Percentiles rank a stretch among this genome's conserved stretches.
Conservation (phyloP, 257 asterid genomes). For the Salvia miltiorrhiza region DNA sequence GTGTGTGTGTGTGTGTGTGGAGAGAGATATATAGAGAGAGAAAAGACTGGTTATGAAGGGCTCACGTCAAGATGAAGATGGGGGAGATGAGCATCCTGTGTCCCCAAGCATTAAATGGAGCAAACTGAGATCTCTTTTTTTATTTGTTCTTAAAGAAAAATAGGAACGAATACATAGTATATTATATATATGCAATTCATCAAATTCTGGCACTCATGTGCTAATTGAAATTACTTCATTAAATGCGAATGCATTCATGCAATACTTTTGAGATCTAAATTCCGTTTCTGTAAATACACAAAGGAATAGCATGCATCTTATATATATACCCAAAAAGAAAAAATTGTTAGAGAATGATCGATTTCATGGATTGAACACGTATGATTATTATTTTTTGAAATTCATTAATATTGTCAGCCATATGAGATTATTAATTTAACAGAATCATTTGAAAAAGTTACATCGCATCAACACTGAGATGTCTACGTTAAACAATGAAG, state of each 20-base stretch:
- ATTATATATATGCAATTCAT: neutral
- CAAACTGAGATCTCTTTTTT: neutral
- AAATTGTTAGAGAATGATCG: neutral
- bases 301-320: too few relatives aligned
- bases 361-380: neutral
- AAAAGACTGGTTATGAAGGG: slow-evolving; percentile 19
- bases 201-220: too few relatives aligned
- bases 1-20: neutral
- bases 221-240: too few relatives aligned
- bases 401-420: neutral
- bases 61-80: slow-evolving; percentile 27
- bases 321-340: too few relatives aligned
- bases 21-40: too few relatives aligned
- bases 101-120: slow-evolving; percentile 13
- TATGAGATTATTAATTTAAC: neutral
- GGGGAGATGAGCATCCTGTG: neutral
- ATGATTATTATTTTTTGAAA: neutral
- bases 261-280: too few relatives aligned
- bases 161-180: too few relatives aligned
- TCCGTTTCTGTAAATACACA: too few relatives aligned
- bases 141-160: neutral
- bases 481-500: neutral
- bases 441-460: neutral
- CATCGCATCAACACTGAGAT: neutral
- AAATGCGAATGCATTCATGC: too few relatives aligned